Base-by-base conservation (phyloP, 257 asterid genomes). In the Plectranthus barbatus region DNA sequence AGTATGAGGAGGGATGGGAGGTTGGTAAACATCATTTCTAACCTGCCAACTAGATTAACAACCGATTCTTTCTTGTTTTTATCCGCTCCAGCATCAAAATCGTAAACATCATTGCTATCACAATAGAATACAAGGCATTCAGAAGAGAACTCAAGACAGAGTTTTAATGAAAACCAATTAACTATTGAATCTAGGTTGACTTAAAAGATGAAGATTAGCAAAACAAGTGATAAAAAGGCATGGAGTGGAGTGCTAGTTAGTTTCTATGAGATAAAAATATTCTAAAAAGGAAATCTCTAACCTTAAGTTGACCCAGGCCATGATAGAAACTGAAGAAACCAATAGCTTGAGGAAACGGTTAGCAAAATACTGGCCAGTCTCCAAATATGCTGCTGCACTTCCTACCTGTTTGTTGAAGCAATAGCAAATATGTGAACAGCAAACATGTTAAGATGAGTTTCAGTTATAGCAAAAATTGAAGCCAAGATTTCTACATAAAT, bases 41-140 rank as follows among this genome's bases (percentile, higher is more conserved):
- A 86, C 98, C 96, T 84, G 76, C 92, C 86, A 61, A 76, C 53
- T 57, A 88, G 70, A 64, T 84, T 92, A 45, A 92, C 98, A 55
- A 89, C 93, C 4, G 98, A 92, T 80, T 92, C 98, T 73, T 84
- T 86, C 92, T 92, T 92, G 83, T 92, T 84, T 74, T 67, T 76
- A 78, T 92, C 98, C 4, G 97, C 98, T 76, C 98, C 97, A 15
- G 86, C 79, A 64, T 86, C 97, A 76, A 82, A 88, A 89, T 91
- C 98, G 63, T 91, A 89, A 39, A 91, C 97, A 60, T 91, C 98
- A 65, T 91, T 91, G 96, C 98, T 91, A 95, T 66, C 76, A 77
- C 26, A 66, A 71, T 62, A 52, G 52, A 54, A 51, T 42, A 48
- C 56, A 67, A 46, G 33, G 26, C 64, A 75, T 24, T 56, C 19